Base-by-base conservation (phyloP, 352 stramenopile genomes). In the Pythium periplocum region DNA sequence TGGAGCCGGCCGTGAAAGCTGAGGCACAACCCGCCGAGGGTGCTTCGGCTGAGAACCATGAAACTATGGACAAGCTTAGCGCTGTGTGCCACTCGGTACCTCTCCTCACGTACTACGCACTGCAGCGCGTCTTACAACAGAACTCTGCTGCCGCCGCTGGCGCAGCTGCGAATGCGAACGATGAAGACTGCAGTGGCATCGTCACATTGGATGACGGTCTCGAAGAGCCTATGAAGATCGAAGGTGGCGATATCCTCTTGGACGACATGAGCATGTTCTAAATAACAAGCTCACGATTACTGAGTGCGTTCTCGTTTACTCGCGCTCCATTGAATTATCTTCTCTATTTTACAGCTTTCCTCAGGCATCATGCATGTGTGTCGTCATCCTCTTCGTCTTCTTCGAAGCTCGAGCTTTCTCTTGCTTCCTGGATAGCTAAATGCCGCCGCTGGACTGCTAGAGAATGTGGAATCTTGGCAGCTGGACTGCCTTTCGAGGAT, bases 231-330 rank as follows among this genome's bases (percentile, higher is more conserved):
- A 90, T 93, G 73, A 93, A 93, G 61, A 73, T 93, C 51, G 83
- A 93, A 39, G 80, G 80, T 37, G 83, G 87, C 49, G 78, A 84
- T 52, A 90, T 90, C 73, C 68, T 93, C 36, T 60, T 93, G 62
- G 83, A 91, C 51, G 83, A 93, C 51, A 93, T 93, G 76, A 77
- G 75, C 55, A 86, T 93, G 57, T 93, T 89, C 57, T 93, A 77
- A 69, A 26, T 26, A 26, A 0, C 17, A 26, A 26, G 17, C 17
- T 26, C 17, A 26, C 17, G 17, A 26, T 26, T 26, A 26, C 17
- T 26, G 17, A 26, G 17, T 26, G 0, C 17, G 17, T 26, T 26
- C 17, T 26, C 17, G 17, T 26, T 26, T 26, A 26, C 17, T 26
- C 17, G 17, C 17, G 17, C 17, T 26, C 17, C 17, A 26, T 26